Percentiles rank a stretch among this genome's conserved stretches.
These are phyloP conservation scores for Barnettozyma californica DNA, from an alignment of 805 yeast species.

Conservation along the genomic window DNA sequence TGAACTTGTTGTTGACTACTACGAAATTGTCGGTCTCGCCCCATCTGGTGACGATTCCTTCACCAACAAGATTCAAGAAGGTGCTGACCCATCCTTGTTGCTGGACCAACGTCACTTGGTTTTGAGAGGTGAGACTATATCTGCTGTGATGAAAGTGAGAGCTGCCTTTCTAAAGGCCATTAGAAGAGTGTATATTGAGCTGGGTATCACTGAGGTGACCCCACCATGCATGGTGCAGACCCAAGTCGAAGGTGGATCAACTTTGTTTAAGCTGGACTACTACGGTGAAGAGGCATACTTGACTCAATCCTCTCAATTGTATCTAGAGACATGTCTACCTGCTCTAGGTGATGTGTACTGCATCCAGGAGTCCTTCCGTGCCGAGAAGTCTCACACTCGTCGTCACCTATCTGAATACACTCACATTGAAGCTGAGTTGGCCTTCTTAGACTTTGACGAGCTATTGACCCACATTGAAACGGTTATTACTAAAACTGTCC, in stretches of 20 bases:
- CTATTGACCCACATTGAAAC: slow-evolving; percentile 80
- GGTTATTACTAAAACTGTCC: slow-evolving; percentile 61
- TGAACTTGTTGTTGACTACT: slow-evolving; percentile 87
- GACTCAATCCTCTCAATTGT: slow-evolving; percentile 95
- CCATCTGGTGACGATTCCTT: slow-evolving; percentile 95
- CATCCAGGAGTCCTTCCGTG: slow-evolving; percentile 97
- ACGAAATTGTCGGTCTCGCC: slow-evolving; percentile 85
- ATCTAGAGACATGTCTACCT: slow-evolving; percentile 93
- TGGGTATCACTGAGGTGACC: slow-evolving; percentile 81
- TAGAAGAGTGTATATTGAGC: slow-evolving; percentile 73
- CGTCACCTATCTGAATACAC: slow-evolving; percentile 97
- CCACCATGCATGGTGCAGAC: slow-evolving; percentile 99
- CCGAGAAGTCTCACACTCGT: slow-evolving; percentile 97
- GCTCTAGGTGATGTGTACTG: slow-evolving; percentile 96
- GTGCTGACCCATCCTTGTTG: slow-evolving; percentile 87
- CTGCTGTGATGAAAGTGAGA: slow-evolving; percentile 92
- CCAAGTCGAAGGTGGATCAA: slow-evolving; percentile 99
- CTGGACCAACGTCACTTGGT: slow-evolving; percentile 94
- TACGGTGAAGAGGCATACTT: slow-evolving; percentile 95
- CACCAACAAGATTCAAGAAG: slow-evolving; percentile 90
- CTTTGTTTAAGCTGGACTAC: slow-evolving; percentile 86
- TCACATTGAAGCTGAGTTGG: slow-evolving; percentile 92
- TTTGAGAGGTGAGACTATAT: slow-evolving; percentile 92
- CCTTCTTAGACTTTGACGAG: slow-evolving; percentile 83
- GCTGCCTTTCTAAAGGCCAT: slow-evolving; percentile 69